Conservation (phyloP, 768 basidiomycete species). For the Hericium coralloides region DNA sequence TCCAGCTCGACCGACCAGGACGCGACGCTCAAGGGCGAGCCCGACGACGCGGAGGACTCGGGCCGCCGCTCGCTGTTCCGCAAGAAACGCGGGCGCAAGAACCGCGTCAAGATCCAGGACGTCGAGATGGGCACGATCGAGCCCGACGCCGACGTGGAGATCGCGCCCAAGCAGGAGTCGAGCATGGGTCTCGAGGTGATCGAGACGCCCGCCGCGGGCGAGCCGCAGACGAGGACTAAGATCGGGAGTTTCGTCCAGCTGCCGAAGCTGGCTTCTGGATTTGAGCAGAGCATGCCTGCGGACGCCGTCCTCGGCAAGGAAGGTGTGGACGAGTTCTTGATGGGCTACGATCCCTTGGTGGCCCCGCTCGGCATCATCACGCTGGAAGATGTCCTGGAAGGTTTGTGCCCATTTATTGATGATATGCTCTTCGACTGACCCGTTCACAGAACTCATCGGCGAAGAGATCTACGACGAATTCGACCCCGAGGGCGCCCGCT, state of each 20-base stretch:
- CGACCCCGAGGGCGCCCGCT: constrained; percentile 52
- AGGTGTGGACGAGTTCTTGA: constrained; percentile 76
- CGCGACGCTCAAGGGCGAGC: constrained; percentile 16
- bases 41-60: constrained; percentile 9
- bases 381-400: constrained; percentile 88
- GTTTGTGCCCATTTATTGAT: constrained; percentile 25
- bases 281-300: constrained; percentile 81
- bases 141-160: constrained; percentile 12
- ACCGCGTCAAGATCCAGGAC: constrained; percentile 14
- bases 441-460: constrained; percentile 69
- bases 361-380: constrained; percentile 90
- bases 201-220: not conserved
- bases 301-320: constrained; percentile 76
- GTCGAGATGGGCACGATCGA: constrained; percentile 22
- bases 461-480: constrained; percentile 93
- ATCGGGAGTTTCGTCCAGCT: constrained; percentile 17
- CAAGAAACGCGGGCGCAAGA: constrained; percentile 17
- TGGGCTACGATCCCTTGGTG: constrained; percentile 71
- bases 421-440: not conserved
- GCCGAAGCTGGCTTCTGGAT: constrained; percentile 22
- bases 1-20: constrained; percentile 16
- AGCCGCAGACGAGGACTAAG: constrained; percentile 9
- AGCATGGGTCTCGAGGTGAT: constrained; percentile 6
- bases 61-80: constrained; percentile 11
- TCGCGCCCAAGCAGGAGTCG: constrained; percentile 18